Percentiles rank a stretch among this genome's conserved stretches.
Conservation (phyloP, 1,284 basidiomycete genomes). For the Tylopilus sp. region DNA sequence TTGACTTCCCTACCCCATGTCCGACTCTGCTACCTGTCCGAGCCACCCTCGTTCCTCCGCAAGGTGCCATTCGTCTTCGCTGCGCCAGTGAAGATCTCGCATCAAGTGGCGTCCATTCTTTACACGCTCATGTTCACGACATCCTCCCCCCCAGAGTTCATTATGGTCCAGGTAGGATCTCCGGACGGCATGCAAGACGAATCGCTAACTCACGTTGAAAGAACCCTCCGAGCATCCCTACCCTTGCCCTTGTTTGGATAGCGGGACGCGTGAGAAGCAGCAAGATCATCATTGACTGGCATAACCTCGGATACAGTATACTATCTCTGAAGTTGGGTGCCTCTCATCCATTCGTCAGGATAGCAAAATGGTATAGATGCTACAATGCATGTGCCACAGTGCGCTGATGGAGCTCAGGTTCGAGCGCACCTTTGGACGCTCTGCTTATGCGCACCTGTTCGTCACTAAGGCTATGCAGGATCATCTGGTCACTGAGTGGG, state of each 20-base stretch:
- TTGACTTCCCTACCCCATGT: slow-evolving; percentile 62
- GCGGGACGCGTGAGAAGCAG: slow-evolving; percentile 64
- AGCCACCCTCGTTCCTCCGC: slow-evolving; percentile 55
- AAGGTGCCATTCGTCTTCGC: slow-evolving; percentile 68
- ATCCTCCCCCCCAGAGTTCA: slow-evolving; percentile 71
- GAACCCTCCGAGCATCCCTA: slow-evolving; percentile 97
- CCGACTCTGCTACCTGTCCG: slow-evolving; percentile 60
- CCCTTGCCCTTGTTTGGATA: slow-evolving; percentile 80
- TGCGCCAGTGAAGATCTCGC: slow-evolving; percentile 77
- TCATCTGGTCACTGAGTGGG: slow-evolving; percentile 69
- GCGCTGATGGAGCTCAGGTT: slow-evolving; percentile 50
- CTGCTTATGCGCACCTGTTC: slow-evolving; percentile 87
- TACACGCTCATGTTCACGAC: slow-evolving; percentile 58
- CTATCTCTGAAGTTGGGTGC: slow-evolving; percentile 76
- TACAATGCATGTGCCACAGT: background rate
- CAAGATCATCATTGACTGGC: slow-evolving; percentile 97
- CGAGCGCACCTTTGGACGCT: slow-evolving; percentile 71
- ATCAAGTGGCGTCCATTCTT: slow-evolving; percentile 65
- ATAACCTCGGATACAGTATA: slow-evolving; percentile 95
- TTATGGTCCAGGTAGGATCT: slow-evolving; percentile 79
- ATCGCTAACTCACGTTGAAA: slow-evolving; percentile 34
- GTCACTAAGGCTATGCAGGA: slow-evolving; percentile 87
- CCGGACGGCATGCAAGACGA: background rate
- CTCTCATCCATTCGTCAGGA: slow-evolving; percentile 61
- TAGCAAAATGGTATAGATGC: slow-evolving; percentile 64